Base-by-base conservation (phyloP, 495 filamentous ascomycete species). In the Rusavskia elegans region DNA sequence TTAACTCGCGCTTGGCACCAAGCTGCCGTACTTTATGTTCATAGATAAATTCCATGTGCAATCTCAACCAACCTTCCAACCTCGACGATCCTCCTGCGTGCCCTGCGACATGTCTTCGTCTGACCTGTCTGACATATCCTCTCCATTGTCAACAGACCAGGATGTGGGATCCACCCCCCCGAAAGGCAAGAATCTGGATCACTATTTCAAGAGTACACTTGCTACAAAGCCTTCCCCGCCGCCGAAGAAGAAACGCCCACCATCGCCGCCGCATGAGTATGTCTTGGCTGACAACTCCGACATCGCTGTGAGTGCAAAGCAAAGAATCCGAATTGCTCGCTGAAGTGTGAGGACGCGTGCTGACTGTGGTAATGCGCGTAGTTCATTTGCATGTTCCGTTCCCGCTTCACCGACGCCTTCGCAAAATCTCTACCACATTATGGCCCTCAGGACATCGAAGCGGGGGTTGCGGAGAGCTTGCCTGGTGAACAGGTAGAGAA, bases 341-440 rank as follows among this genome's bases (percentile, higher is more conserved):
- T 61, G 56, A 59, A 66, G 65, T 62, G 56, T 68, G 62, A 59
- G 60, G 70, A 50, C 54, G 59, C 59, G 63, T 57, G 51, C 53
- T 58, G 44, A 61, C 42, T 58, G 48, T 52, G 59, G 52, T 57
- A 64, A 60, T 46, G 52, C 48, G 51, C 49, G 39, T 66, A 96
- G 89, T 94, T 98, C 66, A 87, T 98, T 66, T 86, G 95, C 58
- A 95, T 89, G 87, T 98, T 95, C 66, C 84, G 90, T 63, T 81
- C 86, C 67, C 85, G 92, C 61, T 97, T 97, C 64, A 81, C 75
- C 64, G 87, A 94, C 40, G 83, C 78, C 53, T 89, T 98, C 55
- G 83, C 88, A 32, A 87, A 87, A 63, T 88, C 85, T 38, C 69
- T 93, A 8, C 73, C 84, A 51, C 85, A 96, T 62, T 84, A 89